Evolutionary conservation across 1,139 yeast genomes (phyloP).

Genomic region (Candida freyschussii): DNA sequence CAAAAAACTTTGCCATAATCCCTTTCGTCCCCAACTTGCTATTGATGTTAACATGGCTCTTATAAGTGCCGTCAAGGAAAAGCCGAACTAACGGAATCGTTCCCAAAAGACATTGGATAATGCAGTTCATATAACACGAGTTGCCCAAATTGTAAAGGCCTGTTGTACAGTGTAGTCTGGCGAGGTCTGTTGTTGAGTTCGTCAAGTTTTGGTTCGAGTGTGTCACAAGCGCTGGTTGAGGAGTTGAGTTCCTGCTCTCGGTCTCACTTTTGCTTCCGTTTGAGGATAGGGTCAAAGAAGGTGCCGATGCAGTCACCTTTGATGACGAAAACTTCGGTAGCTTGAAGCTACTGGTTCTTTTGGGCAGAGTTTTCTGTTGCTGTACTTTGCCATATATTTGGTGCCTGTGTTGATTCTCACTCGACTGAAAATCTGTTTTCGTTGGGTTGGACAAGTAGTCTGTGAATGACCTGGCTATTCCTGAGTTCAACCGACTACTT

Average conservation of each 20-base stretch:
- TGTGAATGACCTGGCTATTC: slow-evolving; percentile 15
- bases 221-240: slow-evolving; percentile 8
- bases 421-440: slow-evolving; percentile 15
- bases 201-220: not conserved
- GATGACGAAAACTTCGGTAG: slow-evolving; percentile 9
- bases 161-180: slow-evolving; percentile 33
- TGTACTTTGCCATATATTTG: slow-evolving; percentile 1
- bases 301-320: not conserved
- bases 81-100: slow-evolving; percentile 42
- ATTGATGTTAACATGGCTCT: slow-evolving; percentile 65
- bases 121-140: slow-evolving; percentile 91
- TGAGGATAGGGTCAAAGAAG: not conserved
- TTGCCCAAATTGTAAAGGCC: slow-evolving; percentile 84
- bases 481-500: slow-evolving; percentile 1
- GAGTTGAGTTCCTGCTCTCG: slow-evolving; percentile 4
- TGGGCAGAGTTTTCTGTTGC: slow-evolving; percentile 10
- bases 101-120: slow-evolving; percentile 73
- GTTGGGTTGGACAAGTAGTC: slow-evolving; percentile 18
- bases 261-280: not conserved
- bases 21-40: slow-evolving; percentile 85
- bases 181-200: slow-evolving; percentile 2
- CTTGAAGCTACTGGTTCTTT: slow-evolving; percentile 15
- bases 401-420: slow-evolving; percentile 1
- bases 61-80: slow-evolving; percentile 55
- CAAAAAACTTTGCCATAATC: slow-evolving; percentile 68